These are phyloP conservation scores for Thelonectria rubi DNA, from an alignment of 2,329 filamentous ascomycete genomes.

Conservation along the genomic window DNA sequence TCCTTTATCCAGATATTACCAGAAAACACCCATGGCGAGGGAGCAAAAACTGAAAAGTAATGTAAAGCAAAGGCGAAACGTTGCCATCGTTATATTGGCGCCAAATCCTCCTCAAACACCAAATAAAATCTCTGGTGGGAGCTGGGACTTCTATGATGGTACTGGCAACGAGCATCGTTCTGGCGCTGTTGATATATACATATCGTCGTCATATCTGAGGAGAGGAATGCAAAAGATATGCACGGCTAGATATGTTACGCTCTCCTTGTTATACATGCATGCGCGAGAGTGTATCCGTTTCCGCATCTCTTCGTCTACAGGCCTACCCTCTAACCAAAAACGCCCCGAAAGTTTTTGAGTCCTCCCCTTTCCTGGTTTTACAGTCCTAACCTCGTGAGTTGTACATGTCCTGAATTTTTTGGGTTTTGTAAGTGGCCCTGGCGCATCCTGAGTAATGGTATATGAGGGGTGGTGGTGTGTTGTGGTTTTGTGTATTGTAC, in stretches of 20 bases:
- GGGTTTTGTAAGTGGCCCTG: neutral
- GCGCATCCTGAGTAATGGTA: neutral
- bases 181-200: conserved; percentile 7
- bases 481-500: neutral
- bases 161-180: neutral
- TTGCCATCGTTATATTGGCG: neutral
- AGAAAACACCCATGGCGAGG: neutral
- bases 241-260: neutral
- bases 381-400: neutral
- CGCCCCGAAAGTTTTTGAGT: conserved; percentile 16
- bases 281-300: conserved; percentile 8
- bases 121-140: neutral
- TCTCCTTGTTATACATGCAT: conserved; percentile 16
- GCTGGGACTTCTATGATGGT: conserved; percentile 9
- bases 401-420: neutral
- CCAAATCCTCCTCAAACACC: neutral
- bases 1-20: neutral
- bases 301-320: conserved; percentile 12
- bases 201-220: conserved; percentile 4
- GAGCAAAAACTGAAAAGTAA: neutral
- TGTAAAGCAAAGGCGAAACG: neutral
- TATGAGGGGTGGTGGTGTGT: neutral
- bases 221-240: conserved; percentile 5
- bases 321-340: conserved; percentile 7
- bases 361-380: neutral